A percentile compares a stretch with the other conserved stretches of the same genome.
Evolutionary conservation across 1,284 basidiomycete genomes (phyloP).

Genomic region (Sporisorium reilianum): DNA sequence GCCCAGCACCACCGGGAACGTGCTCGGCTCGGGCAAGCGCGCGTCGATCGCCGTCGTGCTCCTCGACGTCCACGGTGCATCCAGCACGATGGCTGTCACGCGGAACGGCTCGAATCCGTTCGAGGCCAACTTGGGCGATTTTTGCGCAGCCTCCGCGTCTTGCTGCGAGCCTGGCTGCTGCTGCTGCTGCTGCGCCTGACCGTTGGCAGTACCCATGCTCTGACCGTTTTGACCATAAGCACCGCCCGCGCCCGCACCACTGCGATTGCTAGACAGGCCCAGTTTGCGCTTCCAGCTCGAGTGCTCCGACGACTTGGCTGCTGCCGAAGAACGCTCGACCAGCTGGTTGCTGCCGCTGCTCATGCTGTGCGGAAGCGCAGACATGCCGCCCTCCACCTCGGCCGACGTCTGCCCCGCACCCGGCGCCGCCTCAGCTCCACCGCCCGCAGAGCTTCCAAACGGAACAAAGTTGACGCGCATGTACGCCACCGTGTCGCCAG

Average conservation of each 20-base stretch:
- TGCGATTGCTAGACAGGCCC: constrained; percentile 19
- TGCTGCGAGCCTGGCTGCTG: not conserved
- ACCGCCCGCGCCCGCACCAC: not conserved
- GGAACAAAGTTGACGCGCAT: constrained; percentile 56
- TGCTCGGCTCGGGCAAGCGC: constrained; percentile 41
- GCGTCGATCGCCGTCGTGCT: constrained; percentile 17
- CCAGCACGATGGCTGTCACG: constrained; percentile 47
- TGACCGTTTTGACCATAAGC: too few species aligned
- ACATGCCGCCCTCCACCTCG: constrained; percentile 5
- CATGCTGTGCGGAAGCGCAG: constrained; percentile 19
- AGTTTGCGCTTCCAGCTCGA: constrained; percentile 47
- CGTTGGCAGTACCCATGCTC: not conserved
- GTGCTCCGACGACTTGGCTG: constrained; percentile 25
- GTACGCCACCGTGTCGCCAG: constrained; percentile 39
- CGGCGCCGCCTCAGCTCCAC: constrained; percentile 1
- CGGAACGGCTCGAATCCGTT: constrained; percentile 34
- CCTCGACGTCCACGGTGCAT: constrained; percentile 34
- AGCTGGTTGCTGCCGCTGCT: constrained; percentile 26
- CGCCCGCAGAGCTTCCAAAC: constrained; percentile 27
- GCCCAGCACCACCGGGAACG: constrained; percentile 55
- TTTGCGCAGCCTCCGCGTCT: not conserved
- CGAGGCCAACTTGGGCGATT: constrained; percentile 5
- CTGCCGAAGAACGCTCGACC: not conserved
- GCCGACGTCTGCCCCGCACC: constrained; percentile 13
- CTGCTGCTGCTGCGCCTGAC: not conserved